Evolutionary conservation across 2,329 filamentous ascomycete genomes (phyloP).

Genomic region (Monilinia fructicola): DNA sequence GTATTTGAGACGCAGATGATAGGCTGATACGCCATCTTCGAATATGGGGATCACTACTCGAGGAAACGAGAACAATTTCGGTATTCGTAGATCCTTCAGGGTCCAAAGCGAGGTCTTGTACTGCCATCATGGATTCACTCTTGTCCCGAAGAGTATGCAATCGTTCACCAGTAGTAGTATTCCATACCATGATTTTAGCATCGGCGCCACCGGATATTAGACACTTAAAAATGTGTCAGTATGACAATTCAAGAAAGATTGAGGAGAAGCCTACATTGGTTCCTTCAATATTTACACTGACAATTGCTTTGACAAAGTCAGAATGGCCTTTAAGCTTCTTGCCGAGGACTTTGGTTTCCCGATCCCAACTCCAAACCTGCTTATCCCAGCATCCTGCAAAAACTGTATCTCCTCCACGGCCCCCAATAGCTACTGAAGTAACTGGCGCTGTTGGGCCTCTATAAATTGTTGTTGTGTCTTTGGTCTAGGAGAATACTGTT

Average conservation of each 20-base stretch:
- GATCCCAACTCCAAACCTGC: constrained; percentile 80
- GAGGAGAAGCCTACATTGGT: constrained; percentile 48
- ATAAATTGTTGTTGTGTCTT: constrained; percentile 53
- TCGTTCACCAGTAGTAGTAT: constrained; percentile 63
- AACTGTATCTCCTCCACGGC: constrained; percentile 56
- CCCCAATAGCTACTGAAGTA: constrained; percentile 70
- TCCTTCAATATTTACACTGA: constrained; percentile 59
- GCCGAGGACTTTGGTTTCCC: constrained; percentile 54
- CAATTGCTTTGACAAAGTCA: constrained; percentile 87
- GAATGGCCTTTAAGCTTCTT: constrained; percentile 71
- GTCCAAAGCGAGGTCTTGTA: constrained; percentile 79
- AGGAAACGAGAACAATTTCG: constrained; percentile 66
- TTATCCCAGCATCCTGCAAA: constrained; percentile 97
- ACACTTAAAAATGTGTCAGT: constrained; percentile 31
- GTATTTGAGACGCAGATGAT: constrained; percentile 54
- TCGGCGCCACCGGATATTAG: constrained; percentile 77
- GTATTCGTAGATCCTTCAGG: constrained; percentile 55
- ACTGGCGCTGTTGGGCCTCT: constrained; percentile 77
- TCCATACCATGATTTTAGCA: constrained; percentile 82
- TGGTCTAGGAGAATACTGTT: constrained; percentile 41
- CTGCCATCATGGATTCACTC: constrained; percentile 66
- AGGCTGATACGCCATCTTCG: constrained; percentile 69
- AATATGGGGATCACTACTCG: constrained; percentile 78
- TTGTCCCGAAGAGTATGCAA: constrained; percentile 79
- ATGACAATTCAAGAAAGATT: constrained; percentile 1